Conservation (phyloP, 1,284 basidiomycete species). For the Leccinum insolens region DNA sequence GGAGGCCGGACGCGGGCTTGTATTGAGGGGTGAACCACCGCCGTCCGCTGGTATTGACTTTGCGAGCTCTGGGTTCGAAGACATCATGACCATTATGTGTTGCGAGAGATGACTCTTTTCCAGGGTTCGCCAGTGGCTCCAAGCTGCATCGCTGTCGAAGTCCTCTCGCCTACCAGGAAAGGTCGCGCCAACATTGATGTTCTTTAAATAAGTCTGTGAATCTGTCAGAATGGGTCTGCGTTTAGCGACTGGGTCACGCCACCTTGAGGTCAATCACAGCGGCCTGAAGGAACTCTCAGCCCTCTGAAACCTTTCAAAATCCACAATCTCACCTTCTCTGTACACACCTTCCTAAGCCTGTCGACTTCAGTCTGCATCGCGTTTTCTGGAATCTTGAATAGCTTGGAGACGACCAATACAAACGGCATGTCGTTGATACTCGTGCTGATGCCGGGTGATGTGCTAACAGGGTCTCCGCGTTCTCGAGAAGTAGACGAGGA, state of each 20-base stretch:
- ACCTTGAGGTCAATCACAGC: conserved; percentile 86
- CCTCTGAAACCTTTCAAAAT: background rate
- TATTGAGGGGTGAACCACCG: conserved; percentile 42
- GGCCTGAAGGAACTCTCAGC: conserved; percentile 51
- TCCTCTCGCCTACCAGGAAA: conserved; percentile 90
- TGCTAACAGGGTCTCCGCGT: conserved; percentile 51
- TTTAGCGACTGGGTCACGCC: conserved; percentile 16
- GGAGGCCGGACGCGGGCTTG: conserved; percentile 55
- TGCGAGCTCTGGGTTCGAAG: conserved; percentile 85
- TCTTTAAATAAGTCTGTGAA: conserved; percentile 80
- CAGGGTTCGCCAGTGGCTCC: conserved; percentile 82
- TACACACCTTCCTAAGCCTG: conserved; percentile 67
- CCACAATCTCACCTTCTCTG: conserved; percentile 65
- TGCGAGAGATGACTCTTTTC: conserved; percentile 88
- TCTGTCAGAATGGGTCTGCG: conserved; percentile 5
- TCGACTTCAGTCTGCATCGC: conserved; percentile 80
- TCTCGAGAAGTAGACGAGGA: conserved; percentile 59
- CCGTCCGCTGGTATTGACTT: conserved; percentile 71
- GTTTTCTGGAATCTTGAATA: conserved; percentile 77
- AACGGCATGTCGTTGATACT: conserved; percentile 75
- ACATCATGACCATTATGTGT: conserved; percentile 87
- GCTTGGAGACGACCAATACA: conserved; percentile 66
- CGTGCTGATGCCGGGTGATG: conserved; percentile 46
- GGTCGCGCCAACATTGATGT: conserved; percentile 81
- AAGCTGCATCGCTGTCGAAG: conserved; percentile 81